Evolutionary conservation across 805 yeast species (phyloP), one percentile per base, ranked within the genome.

Genomic region (Starmerella cellae): DNA sequence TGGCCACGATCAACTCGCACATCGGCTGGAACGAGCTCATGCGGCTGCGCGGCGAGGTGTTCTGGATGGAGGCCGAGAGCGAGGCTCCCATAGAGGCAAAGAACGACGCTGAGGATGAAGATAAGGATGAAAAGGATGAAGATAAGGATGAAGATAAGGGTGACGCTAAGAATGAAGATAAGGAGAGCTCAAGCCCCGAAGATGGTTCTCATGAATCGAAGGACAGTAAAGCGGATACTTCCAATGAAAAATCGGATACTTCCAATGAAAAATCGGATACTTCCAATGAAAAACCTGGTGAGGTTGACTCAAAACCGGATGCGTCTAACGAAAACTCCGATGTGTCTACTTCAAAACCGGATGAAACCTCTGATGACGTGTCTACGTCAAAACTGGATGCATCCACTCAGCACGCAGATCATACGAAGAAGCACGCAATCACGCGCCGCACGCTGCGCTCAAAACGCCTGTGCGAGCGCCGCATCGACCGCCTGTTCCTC

Each of bases 21-120:
- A 65, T 77, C 32, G 95, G 95, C 3, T 88, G 98, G 98, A 83
- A 82, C 51, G 73, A 70, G 28, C 60, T 84, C 28, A 67, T 87
- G 50, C 65, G 67, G 43, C 55, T 77, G 30, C 73, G 95, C 45
- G 74, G 85, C 1, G 63, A 68, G 17, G 76, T 81, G 0, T 88
- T 88, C 61, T 74, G 83, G 9, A 88, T 88, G 85, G 82, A 77
- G 54, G 75, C 71, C 32, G 88, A 81, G 55, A 75, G 75, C 51
- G 68, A 37, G 20, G 49, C 42, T 2, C 43, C 39, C 3, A 24
- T 29, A 13, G 34, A 18, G 5, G 17, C 34, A 8, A 14, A 20
- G 4, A 10, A 21, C 10, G 26, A 33, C n/a, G 18, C 4, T 16
- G 36, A 20, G 6, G 26, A 11, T 5, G 29, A 27, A 13, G 40